Percentiles rank a stretch among this genome's conserved stretches.
Evolutionary conservation across 805 yeast species (phyloP).

Genomic region (Nakazawaea ishiwadae): DNA sequence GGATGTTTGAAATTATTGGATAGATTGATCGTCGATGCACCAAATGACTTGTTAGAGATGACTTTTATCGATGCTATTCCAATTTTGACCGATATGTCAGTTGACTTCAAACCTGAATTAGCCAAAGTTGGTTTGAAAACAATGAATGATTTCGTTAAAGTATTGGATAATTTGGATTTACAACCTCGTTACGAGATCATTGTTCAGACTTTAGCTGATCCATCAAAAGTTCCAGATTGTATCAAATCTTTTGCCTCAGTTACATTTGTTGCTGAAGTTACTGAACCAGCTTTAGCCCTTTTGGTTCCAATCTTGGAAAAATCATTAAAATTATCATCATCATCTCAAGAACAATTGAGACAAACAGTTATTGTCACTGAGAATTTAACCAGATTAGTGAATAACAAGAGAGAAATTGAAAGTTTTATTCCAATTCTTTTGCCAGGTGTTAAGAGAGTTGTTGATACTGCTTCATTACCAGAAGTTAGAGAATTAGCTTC

Average conservation of each 20-base stretch:
- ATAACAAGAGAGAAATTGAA: slow-evolving; percentile 89
- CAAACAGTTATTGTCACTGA: slow-evolving; percentile 96
- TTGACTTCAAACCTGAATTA: slow-evolving; percentile 95
- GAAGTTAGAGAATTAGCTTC: slow-evolving; percentile 92
- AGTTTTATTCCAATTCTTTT: slow-evolving; percentile 76
- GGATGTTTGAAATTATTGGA: slow-evolving; percentile 76
- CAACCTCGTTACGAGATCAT: slow-evolving; percentile 80
- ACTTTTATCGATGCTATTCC: slow-evolving; percentile 80
- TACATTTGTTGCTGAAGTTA: slow-evolving; percentile 97
- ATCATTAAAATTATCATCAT: slow-evolving; percentile 79
- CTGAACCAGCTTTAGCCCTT: slow-evolving; percentile 88
- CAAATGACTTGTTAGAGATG: slow-evolving; percentile 80
- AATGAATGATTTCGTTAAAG: slow-evolving; percentile 65
- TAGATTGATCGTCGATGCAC: slow-evolving; percentile 69
- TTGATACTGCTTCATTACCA: slow-evolving; percentile 87
- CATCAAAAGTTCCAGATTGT: slow-evolving; percentile 82
- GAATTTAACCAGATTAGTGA: slow-evolving; percentile 91
- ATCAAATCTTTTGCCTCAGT: slow-evolving; percentile 87
- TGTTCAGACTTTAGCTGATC: slow-evolving; percentile 86
- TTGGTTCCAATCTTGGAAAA: slow-evolving; percentile 90
- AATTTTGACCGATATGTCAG: slow-evolving; percentile 79
- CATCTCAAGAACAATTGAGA: slow-evolving; percentile 93
- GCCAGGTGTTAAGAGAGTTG: slow-evolving; percentile 91
- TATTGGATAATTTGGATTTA: slow-evolving; percentile 89
- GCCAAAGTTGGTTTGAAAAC: slow-evolving; percentile 79